Percentiles rank a stretch among this genome's conserved stretches.
These are phyloP conservation scores for Zelopaecilomyces penicillatus DNA, from an alignment of 2,329 filamentous ascomycete genomes.

Conservation along the genomic window DNA sequence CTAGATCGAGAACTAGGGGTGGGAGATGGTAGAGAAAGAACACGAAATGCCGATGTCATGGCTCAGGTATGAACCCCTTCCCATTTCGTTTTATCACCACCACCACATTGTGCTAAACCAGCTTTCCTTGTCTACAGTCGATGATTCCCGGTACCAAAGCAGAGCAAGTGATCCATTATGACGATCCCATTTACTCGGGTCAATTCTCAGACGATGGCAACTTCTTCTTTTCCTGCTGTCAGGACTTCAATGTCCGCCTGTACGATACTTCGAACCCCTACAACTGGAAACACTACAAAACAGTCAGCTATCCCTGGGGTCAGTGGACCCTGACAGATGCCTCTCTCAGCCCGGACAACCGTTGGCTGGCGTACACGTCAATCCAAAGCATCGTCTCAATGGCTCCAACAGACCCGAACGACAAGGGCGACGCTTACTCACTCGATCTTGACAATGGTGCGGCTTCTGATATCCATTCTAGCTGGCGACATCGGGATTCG, in stretches of 20 bases:
- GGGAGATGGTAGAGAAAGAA: constrained; percentile 50
- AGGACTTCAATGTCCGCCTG: constrained; percentile 92
- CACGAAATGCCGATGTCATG: constrained; percentile 56
- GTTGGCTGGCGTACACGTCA: constrained; percentile 83
- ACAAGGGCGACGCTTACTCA: constrained; percentile 68
- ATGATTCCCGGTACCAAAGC: constrained; percentile 70
- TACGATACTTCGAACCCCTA: constrained; percentile 96
- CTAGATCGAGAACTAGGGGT: constrained; percentile 75
- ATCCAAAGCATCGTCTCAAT: constrained; percentile 79
- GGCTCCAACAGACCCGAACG: constrained; percentile 76
- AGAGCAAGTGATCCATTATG: constrained; percentile 82
- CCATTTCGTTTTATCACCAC: neutral
- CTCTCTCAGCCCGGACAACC: constrained; percentile 82
- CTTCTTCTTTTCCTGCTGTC: constrained; percentile 88
- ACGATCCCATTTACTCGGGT: constrained; percentile 81
- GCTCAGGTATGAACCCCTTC: constrained; percentile 45
- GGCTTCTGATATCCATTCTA: constrained; percentile 14
- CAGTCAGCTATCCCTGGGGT: constrained; percentile 73
- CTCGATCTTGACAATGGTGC: constrained; percentile 52
- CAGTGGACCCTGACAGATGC: constrained; percentile 97
- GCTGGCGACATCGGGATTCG: constrained; percentile 19
- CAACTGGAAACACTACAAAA: constrained; percentile 94
- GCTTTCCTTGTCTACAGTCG: constrained; percentile 34
- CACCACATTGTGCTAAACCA: neutral
- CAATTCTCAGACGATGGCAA: constrained; percentile 97